phyloP scores from a whole-genome alignment of 345 rosid species.

The Citropsis articulata region DNA sequence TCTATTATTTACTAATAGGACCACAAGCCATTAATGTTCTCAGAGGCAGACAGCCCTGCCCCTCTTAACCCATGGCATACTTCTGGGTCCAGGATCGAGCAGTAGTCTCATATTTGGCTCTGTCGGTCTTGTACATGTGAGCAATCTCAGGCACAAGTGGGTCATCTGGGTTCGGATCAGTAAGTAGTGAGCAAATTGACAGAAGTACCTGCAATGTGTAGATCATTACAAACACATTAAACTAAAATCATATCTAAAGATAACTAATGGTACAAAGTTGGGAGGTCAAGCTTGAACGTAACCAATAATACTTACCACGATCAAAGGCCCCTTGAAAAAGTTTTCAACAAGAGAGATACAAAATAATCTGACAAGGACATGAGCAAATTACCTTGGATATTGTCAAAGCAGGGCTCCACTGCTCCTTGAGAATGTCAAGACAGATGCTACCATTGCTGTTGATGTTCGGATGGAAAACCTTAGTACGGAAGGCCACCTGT shows the following conservation, averaged over 20 bases:
- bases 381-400: slow-evolving; percentile 51
- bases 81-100: slow-evolving; percentile 76
- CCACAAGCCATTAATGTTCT: background rate
- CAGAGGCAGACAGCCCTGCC: background rate
- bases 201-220: slow-evolving; percentile 49
- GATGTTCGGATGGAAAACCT: slow-evolving; percentile 70
- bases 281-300: background rate
- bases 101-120: slow-evolving; percentile 58
- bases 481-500: slow-evolving; percentile 68
- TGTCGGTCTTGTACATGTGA: slow-evolving; percentile 64
- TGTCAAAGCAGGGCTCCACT: slow-evolving; percentile 78
- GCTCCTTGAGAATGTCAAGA: slow-evolving; percentile 71
- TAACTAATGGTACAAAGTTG: background rate
- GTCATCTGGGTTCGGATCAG: slow-evolving; percentile 75
- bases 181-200: slow-evolving; percentile 66
- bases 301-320: background rate
- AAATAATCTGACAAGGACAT: too few species aligned
- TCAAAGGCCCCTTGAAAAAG: background rate
- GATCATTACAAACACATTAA: background rate
- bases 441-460: slow-evolving; percentile 77
- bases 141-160: slow-evolving; percentile 73
- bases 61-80: slow-evolving; percentile 55
- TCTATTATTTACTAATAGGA: slow-evolving; percentile 28
- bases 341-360: background rate
- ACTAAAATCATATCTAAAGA: background rate